These are phyloP conservation scores for Candida tallmaniae DNA, from an alignment of 805 yeast species.

Conservation along the genomic window DNA sequence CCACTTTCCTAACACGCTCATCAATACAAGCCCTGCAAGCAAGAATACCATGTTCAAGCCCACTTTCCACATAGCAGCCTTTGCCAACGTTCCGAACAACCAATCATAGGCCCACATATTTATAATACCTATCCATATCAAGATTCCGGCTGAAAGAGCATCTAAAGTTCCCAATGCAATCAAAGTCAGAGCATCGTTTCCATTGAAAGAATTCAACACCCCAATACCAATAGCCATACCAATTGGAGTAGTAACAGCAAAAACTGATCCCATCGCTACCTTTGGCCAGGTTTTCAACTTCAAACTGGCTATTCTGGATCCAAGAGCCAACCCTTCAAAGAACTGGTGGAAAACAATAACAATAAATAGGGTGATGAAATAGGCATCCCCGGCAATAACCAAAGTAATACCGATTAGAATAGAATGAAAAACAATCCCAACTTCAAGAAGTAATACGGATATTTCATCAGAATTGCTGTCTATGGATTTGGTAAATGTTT, in stretches of 20 bases:
- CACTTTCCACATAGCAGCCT: constrained; percentile 14
- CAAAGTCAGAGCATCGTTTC: constrained; percentile 24
- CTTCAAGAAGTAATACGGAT: constrained; percentile 17
- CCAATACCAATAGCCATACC: constrained; percentile 33
- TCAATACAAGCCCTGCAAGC: constrained; percentile 21
- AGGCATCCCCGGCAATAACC: constrained; percentile 26
- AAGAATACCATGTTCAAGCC: constrained; percentile 13
- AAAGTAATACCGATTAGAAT: constrained; percentile 25
- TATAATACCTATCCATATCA: constrained; percentile 28
- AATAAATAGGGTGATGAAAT: constrained; percentile 24
- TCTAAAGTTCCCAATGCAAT: constrained; percentile 30
- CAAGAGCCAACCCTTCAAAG: constrained; percentile 29
- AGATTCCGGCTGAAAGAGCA: constrained; percentile 30
- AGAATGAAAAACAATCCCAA: constrained; percentile 30
- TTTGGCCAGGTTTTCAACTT: constrained; percentile 4
- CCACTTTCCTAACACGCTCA: constrained; percentile 33
- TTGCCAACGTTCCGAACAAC: constrained; percentile 18
- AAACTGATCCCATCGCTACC: constrained; percentile 17
- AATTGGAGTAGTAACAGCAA: constrained; percentile 23
- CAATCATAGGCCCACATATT: constrained; percentile 29
- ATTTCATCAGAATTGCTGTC: constrained; percentile 7
- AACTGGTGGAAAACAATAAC: constrained; percentile 29
- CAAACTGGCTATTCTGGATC: constrained; percentile 20
- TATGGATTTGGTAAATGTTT: neutral
- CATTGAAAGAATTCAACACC: constrained; percentile 21